These are phyloP conservation scores for Russula brevipes DNA, from an alignment of 768 basidiomycete genomes.

Conservation along the genomic window DNA sequence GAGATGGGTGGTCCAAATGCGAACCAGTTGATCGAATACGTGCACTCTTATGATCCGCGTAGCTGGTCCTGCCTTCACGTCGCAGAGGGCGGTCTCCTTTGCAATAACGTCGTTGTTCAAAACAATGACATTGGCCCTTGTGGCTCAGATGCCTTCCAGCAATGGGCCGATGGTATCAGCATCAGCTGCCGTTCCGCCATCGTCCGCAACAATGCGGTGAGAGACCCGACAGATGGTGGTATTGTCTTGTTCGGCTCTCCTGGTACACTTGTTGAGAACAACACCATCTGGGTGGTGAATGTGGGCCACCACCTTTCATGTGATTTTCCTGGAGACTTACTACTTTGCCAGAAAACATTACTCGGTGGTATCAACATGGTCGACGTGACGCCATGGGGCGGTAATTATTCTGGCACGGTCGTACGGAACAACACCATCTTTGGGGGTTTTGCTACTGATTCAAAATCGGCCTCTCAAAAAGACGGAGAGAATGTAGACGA, in stretches of 20 bases:
- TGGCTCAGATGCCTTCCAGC: constrained; percentile 55
- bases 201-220: constrained; percentile 63
- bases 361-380: constrained; percentile 79
- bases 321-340: background rate
- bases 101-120: constrained; percentile 59
- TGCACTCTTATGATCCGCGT: constrained; percentile 69
- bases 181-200: constrained; percentile 58
- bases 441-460: constrained; percentile 61
- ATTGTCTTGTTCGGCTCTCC: constrained; percentile 76
- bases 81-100: constrained; percentile 59
- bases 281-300: constrained; percentile 66
- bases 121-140: constrained; percentile 84
- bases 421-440: constrained; percentile 62
- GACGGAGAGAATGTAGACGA: constrained; percentile 54
- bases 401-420: constrained; percentile 58
- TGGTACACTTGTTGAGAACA: constrained; percentile 67
- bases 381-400: constrained; percentile 62
- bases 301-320: constrained; percentile 37
- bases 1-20: constrained; percentile 78
- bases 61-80: constrained; percentile 83
- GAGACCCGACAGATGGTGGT: constrained; percentile 72
- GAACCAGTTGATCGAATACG: constrained; percentile 70
- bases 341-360: constrained; percentile 48
- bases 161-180: constrained; percentile 84
- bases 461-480: constrained; percentile 36